These are phyloP conservation scores for Debaryomyces udenii DNA, from an alignment of 1,139 yeast genomes.

Conservation along the genomic window DNA sequence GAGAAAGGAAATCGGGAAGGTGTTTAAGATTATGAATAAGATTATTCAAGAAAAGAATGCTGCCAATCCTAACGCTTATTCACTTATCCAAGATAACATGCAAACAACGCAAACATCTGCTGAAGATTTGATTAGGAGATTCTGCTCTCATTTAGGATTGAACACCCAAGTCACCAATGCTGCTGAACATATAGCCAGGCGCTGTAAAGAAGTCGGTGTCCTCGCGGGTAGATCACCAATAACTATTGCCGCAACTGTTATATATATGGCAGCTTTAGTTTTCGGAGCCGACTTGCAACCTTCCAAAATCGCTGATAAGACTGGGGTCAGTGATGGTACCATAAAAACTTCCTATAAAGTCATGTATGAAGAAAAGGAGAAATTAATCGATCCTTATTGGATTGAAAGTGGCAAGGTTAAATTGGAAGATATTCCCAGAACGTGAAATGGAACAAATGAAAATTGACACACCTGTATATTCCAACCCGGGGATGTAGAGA, in stretches of 20 bases:
- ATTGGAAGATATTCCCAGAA: conserved; percentile 61
- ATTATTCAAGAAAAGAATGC: conserved; percentile 70
- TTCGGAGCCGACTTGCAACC: conserved; percentile 76
- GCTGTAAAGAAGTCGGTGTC: conserved; percentile 89
- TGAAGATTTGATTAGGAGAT: conserved; percentile 92
- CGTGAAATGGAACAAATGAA: no score
- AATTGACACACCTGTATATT: not conserved
- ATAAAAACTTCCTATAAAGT: conserved; percentile 90
- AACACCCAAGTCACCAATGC: conserved; percentile 85
- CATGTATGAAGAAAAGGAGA: conserved; percentile 72
- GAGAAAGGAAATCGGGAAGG: conserved; percentile 89
- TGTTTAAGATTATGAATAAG: conserved; percentile 78
- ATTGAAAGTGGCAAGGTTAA: conserved; percentile 69
- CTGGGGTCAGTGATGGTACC: conserved; percentile 99
- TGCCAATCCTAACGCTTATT: conserved; percentile 42
- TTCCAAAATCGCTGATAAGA: conserved; percentile 81
- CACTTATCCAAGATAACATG: conserved; percentile 53
- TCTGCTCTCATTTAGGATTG: conserved; percentile 92
- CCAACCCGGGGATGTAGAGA: not conserved
- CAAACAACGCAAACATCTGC: conserved; percentile 91
- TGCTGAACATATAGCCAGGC: conserved; percentile 89
- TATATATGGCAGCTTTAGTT: conserved; percentile 85
- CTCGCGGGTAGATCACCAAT: conserved; percentile 97
- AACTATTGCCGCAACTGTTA: conserved; percentile 96
- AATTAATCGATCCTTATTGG: conserved; percentile 81